A percentile compares a stretch with the other conserved stretches of the same genome.
These are phyloP conservation scores for Phytophthora rubi DNA, from an alignment of 352 stramenopile genomes.

Conservation along the genomic window DNA sequence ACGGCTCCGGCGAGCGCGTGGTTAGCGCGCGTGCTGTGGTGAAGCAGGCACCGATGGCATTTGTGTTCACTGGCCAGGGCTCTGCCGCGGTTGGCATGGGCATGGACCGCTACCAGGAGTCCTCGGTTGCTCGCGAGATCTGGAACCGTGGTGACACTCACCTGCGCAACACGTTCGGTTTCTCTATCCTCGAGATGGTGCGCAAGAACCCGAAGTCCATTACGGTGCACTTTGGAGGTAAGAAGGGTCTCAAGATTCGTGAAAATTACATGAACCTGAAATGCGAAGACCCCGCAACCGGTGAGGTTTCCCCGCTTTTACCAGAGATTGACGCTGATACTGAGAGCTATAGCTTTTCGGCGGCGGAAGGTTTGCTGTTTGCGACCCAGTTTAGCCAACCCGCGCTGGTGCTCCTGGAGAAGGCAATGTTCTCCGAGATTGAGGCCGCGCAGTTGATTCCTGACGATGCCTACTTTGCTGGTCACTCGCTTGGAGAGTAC, in stretches of 20 bases:
- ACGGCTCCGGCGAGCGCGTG: conserved; percentile 73
- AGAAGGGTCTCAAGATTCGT: conserved; percentile 78
- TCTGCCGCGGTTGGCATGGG: conserved; percentile 86
- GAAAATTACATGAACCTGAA: conserved; percentile 87
- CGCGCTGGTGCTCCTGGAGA: conserved; percentile 79
- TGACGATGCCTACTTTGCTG: conserved; percentile 69
- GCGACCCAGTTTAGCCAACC: conserved; percentile 87
- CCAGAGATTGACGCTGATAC: conserved; percentile 84
- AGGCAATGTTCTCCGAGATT: conserved; percentile 81
- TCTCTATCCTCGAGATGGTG: conserved; percentile 91
- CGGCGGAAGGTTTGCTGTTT: conserved; percentile 75
- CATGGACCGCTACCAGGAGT: conserved; percentile 89
- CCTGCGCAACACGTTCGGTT: conserved; percentile 78
- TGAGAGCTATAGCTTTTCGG: conserved; percentile 88
- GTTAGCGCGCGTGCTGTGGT: conserved; percentile 73
- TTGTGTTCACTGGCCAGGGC: conserved; percentile 89
- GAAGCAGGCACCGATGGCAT: conserved; percentile 74
- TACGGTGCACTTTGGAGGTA: conserved; percentile 89
- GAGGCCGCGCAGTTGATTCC: conserved; percentile 65
- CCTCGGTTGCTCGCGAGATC: conserved; percentile 67
- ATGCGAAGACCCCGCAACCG: conserved; percentile 64
- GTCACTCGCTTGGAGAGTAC: conserved; percentile 87
- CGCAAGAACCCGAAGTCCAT: conserved; percentile 84
- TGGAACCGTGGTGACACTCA: conserved; percentile 85
- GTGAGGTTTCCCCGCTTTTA: conserved; percentile 64